These are phyloP conservation scores for Rhizopus microsporus DNA, from an alignment of 371 early-diverging fungal species.

Conservation along the genomic window DNA sequence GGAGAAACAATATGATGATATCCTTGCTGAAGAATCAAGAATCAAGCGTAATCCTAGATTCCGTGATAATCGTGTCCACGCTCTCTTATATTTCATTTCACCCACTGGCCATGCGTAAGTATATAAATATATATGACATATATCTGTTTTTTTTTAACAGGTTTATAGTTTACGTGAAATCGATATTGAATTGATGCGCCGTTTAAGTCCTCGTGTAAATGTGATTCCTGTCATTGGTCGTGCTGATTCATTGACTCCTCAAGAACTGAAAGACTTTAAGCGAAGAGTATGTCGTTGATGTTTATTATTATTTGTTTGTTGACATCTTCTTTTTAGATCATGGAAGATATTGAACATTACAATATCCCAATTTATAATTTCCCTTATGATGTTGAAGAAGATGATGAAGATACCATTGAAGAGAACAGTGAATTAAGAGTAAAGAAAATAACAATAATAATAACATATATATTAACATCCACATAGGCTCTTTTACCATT, in stretches of 20 bases:
- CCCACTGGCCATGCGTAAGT: constrained; percentile 94
- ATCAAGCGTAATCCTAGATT: constrained; percentile 96
- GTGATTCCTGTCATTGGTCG: constrained; percentile 92
- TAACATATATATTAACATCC: not conserved
- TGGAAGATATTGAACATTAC: constrained; percentile 93
- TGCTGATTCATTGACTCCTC: constrained; percentile 75
- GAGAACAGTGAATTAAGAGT: constrained; percentile 91
- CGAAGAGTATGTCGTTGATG: constrained; percentile 57
- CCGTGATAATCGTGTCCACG: constrained; percentile 97
- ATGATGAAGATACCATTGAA: constrained; percentile 92
- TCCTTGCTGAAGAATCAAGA: constrained; percentile 92
- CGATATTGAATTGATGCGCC: constrained; percentile 97
- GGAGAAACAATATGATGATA: constrained; percentile 94
- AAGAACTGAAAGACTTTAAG: constrained; percentile 79
- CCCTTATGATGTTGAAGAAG: constrained; percentile 76
- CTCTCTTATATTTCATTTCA: constrained; percentile 95
- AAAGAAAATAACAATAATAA: constrained; percentile 4
- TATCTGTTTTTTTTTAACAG: not conserved
- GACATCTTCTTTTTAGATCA: constrained; percentile 51
- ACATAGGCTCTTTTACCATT: constrained; percentile 83
- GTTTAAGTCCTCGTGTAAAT: constrained; percentile 90
- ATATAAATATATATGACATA: not conserved
- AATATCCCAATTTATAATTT: constrained; percentile 90
- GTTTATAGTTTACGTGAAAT: constrained; percentile 83
- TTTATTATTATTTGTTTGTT: not conserved